phyloP scores from a whole-genome alignment of 1,139 yeast genomes.

The Kurtzmaniella quercitrusa region DNA sequence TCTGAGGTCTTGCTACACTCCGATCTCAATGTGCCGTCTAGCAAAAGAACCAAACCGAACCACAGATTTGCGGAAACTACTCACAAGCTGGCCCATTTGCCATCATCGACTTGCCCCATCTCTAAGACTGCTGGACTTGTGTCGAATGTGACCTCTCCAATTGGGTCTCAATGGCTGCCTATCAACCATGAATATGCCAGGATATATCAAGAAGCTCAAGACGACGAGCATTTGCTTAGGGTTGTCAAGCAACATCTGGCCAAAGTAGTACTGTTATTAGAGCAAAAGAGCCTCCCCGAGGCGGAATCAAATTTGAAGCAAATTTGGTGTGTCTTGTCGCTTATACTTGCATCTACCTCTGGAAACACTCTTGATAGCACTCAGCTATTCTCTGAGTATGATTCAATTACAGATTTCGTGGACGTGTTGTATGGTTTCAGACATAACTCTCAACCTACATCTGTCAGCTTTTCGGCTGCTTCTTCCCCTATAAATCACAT shows the following conservation, averaged over 20 bases:
- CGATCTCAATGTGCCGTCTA: neutral
- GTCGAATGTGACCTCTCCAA: too few relatives aligned
- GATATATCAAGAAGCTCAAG: neutral
- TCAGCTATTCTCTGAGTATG: neutral
- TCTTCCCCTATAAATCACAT: slow-evolving; percentile 14
- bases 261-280: neutral
- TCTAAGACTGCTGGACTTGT: too few relatives aligned
- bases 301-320: neutral
- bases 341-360: neutral
- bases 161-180: too few relatives aligned
- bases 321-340: neutral
- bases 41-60: neutral
- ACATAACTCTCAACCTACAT: neutral
- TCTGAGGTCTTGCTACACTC: neutral
- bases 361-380: neutral
- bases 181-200: neutral
- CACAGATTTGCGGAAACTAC: neutral
- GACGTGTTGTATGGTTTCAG: slow-evolving; percentile 7
- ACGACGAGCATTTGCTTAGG: neutral
- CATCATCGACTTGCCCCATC: too few relatives aligned
- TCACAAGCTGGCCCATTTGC: too few relatives aligned
- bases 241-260: neutral
- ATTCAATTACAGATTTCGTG: slow-evolving; percentile 11
- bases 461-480: slow-evolving; percentile 1
- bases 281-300: neutral